Evolutionary conservation across 208 protist species (phyloP).

Genomic region (Leishmania tarentolae): DNA sequence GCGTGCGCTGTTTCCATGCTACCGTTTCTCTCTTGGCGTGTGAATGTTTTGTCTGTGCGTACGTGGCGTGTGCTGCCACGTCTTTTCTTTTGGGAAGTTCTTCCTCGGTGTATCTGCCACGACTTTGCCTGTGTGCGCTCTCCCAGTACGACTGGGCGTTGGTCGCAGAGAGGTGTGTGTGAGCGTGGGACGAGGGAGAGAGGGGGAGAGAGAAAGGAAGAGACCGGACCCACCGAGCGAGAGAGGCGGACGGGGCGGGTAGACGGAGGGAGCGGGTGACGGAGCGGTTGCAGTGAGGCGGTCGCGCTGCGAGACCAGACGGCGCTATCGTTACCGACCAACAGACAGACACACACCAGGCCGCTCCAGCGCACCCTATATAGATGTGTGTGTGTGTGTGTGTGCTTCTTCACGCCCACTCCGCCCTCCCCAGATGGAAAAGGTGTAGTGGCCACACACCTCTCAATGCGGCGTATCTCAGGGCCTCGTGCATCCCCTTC

Average conservation of each 20-base stretch:
- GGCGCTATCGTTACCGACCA: not conserved
- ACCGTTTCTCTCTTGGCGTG: not conserved
- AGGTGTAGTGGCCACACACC: not conserved
- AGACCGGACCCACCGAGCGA: not conserved
- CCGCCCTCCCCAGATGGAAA: too few species aligned
- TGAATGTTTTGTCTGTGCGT: not conserved
- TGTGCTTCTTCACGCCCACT: too few species aligned
- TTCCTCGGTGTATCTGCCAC: not conserved
- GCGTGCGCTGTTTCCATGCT: slow-evolving; percentile 10
- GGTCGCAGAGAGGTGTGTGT: slow-evolving; percentile 1
- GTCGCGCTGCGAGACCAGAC: not conserved
- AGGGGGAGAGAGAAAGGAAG: not conserved
- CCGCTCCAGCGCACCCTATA: too few species aligned
- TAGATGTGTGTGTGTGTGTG: too few species aligned
- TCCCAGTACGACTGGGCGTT: not conserved
- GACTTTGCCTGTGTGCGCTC: not conserved
- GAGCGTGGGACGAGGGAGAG: not conserved
- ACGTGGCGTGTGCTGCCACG: not conserved
- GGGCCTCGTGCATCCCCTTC: not conserved
- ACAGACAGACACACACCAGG: not conserved
- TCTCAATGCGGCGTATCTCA: not conserved
- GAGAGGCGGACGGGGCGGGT: not conserved
- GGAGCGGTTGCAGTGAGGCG: not conserved
- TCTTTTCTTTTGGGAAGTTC: not conserved
- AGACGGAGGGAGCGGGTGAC: not conserved